These are phyloP conservation scores for Thielaviopsis ethacetica DNA, from an alignment of 2,329 filamentous ascomycete genomes.

Conservation along the genomic window DNA sequence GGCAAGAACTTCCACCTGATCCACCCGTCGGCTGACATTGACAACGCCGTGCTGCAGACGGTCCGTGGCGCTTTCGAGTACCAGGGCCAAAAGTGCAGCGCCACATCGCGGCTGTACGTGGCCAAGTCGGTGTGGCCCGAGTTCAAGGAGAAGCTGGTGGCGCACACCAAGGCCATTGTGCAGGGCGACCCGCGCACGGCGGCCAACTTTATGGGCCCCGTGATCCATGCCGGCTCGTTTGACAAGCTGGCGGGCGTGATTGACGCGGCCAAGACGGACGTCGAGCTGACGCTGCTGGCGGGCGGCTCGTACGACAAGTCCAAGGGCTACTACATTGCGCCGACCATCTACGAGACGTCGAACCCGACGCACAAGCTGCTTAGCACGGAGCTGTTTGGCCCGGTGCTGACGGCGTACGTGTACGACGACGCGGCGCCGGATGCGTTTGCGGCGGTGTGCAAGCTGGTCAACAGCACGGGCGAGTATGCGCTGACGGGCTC, in stretches of 20 bases:
- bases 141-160: conserved; percentile 49
- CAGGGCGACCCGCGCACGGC: conserved; percentile 54
- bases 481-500: conserved; percentile 67
- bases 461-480: conserved; percentile 51
- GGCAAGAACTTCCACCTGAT: conserved; percentile 89
- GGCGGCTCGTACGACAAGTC: conserved; percentile 65
- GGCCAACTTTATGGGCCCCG: conserved; percentile 70
- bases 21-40: conserved; percentile 59
- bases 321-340: conserved; percentile 70
- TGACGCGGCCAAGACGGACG: conserved; percentile 61
- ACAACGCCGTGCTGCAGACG: conserved; percentile 67
- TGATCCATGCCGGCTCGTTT: conserved; percentile 71
- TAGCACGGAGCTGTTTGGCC: conserved; percentile 67
- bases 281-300: conserved; percentile 52
- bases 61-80: conserved; percentile 80
- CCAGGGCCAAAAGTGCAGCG: conserved; percentile 84
- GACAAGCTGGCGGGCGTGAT: conserved; percentile 64
- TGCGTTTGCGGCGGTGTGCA: conserved; percentile 42
- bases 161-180: conserved; percentile 54
- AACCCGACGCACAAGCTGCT: conserved; percentile 62
- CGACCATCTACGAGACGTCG: conserved; percentile 62
- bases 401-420: conserved; percentile 56
- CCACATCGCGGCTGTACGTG: conserved; percentile 66
- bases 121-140: conserved; percentile 57
- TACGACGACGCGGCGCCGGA: conserved; percentile 51